Base-by-base conservation (phyloP, 176 grass and related monocot species). In the Otatea glauca region DNA sequence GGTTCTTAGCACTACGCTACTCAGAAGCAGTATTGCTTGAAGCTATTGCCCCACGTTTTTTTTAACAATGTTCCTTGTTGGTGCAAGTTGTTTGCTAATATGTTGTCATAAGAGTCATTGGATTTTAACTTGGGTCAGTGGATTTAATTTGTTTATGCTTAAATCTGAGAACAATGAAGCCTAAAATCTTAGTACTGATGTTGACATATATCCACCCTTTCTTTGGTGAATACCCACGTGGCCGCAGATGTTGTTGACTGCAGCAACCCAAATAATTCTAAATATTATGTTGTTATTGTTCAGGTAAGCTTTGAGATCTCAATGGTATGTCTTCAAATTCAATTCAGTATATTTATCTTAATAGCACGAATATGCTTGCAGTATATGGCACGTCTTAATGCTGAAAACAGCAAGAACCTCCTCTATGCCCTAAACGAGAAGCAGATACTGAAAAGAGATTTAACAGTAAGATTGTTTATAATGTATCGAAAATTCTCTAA, bases 251-350 rank as follows among this genome's bases (percentile, higher is more conserved):
- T 99, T 70, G 86, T 91, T 77, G 93, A 92, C 70, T 99, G 96
- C 64, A 96, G 88, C 53, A 85, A 99, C 81, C 96, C 72, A 15
- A 99, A 95, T 35, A 94, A 99, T 89, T 99, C 93, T 67, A 99
- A 99, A 84, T 99, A 99, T 81, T 99, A 99, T 85, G 88, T 95
- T 13, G 70, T 99, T 77, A 88, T 99, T 64, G 82, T 99, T 89
- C 96, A 96, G 93, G 96, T 96, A 87, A 82, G 43, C 84, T 74
- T 78, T 76, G 84, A 72, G 27, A 85, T 61, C 45, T 53, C 24
- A 61, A 32, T 45, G 43, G 45, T 51, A 62, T 74, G 77, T 77
- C 16, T 24, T 79, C 65, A 53, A 21, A 68, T 60, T 81, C 21
- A 27, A 11, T 59, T 29, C 20, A 45, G 15, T 58, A 5, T 76